phyloP scores from a whole-genome alignment of 768 basidiomycete species.

The Sutorius australiensis region DNA sequence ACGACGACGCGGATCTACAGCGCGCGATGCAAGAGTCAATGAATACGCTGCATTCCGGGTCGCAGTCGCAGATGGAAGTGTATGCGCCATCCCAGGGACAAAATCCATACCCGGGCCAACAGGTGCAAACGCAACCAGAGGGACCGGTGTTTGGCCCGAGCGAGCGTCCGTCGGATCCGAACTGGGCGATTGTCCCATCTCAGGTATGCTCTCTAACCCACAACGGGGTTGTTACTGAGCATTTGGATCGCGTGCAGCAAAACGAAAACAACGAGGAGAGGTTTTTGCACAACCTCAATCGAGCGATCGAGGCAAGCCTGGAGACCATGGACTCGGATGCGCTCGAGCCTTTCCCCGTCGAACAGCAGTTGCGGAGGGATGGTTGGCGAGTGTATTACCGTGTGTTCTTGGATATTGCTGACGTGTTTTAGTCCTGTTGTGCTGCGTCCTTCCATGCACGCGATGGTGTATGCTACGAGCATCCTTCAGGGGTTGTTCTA shows the following conservation, averaged over 20 bases:
- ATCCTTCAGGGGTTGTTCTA: constrained; percentile 54
- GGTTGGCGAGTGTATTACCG: constrained; percentile 49
- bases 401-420: not conserved
- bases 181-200: constrained; percentile 68
- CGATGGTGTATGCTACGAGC: constrained; percentile 56
- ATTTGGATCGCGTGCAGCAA: constrained; percentile 18
- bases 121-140: constrained; percentile 24
- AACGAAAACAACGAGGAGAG: constrained; percentile 37
- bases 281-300: constrained; percentile 61
- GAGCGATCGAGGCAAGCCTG: constrained; percentile 70
- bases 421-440: constrained; percentile 57
- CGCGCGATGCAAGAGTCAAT: constrained; percentile 55
- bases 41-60: constrained; percentile 31
- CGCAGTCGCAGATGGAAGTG: constrained; percentile 17
- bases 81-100: constrained; percentile 9
- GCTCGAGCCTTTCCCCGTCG: constrained; percentile 48
- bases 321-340: constrained; percentile 46
- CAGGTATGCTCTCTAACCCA: constrained; percentile 44
- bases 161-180: constrained; percentile 57
- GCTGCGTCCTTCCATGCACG: constrained; percentile 52
- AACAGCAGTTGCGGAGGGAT: constrained; percentile 52
- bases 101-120: not conserved
- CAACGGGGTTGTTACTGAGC: not conserved
- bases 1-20: constrained; percentile 48
- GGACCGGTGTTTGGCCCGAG: constrained; percentile 53